phyloP scores from a whole-genome alignment of 1,139 yeast species.

The Pichia terricola region DNA sequence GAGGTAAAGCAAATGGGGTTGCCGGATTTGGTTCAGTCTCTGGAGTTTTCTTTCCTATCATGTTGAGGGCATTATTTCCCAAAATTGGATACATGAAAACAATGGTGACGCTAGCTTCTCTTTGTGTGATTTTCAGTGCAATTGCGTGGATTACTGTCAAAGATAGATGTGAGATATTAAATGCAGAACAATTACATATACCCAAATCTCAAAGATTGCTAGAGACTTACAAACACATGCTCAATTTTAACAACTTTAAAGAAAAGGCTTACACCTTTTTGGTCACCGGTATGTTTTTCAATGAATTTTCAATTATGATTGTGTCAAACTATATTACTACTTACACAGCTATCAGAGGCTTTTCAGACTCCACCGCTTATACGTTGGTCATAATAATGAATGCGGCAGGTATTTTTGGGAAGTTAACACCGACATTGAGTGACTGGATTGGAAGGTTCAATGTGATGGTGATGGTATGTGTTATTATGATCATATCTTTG shows the following conservation, averaged over 20 bases:
- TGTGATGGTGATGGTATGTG: constrained; percentile 32
- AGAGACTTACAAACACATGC: constrained; percentile 29
- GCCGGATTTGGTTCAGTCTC: constrained; percentile 57
- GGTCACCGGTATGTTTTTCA: constrained; percentile 19
- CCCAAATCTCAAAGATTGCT: constrained; percentile 21
- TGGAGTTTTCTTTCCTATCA: constrained; percentile 50
- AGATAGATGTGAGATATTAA: constrained; percentile 23
- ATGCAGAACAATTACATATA: constrained; percentile 5
- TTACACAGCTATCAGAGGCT: constrained; percentile 37
- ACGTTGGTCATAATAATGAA: constrained; percentile 39
- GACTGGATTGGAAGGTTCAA: constrained; percentile 46
- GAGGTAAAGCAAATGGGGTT: constrained; percentile 51
- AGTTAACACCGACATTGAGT: constrained; percentile 40
- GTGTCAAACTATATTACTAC: constrained; percentile 36
- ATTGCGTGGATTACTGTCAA: constrained; percentile 17
- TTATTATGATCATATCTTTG: constrained; percentile 25
- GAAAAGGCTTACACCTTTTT: constrained; percentile 30
- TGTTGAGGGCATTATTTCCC: constrained; percentile 44
- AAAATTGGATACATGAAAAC: constrained; percentile 52
- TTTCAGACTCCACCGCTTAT: constrained; percentile 33
- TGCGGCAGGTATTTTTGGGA: constrained; percentile 40
- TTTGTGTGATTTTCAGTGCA: constrained; percentile 35
- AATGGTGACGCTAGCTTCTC: constrained; percentile 43
- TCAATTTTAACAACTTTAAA: constrained; percentile 36
- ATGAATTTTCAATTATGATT: constrained; percentile 21